phyloP scores from a whole-genome alignment of 371 early-diverging fungal species.

The Conidiobolus coronatus region DNA sequence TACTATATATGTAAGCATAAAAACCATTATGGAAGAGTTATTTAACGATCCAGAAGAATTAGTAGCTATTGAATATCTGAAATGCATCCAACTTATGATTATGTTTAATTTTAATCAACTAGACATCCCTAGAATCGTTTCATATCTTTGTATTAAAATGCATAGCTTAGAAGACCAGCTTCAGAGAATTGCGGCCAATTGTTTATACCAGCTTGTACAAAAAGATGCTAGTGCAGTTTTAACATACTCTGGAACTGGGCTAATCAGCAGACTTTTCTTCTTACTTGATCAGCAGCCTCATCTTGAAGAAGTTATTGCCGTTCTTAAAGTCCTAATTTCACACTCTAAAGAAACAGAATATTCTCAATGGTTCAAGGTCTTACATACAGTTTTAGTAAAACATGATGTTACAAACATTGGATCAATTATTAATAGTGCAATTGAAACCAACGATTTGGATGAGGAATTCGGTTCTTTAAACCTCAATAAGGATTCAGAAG shows the following conservation, averaged over 20 bases:
- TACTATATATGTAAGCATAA: constrained; percentile 48
- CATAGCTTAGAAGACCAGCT: constrained; percentile 33
- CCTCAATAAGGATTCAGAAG: constrained; percentile 5
- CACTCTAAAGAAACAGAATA: constrained; percentile 47
- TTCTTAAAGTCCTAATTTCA: constrained; percentile 40
- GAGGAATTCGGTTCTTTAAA: constrained; percentile 10
- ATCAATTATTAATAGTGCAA: constrained; percentile 3
- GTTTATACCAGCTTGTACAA: constrained; percentile 68
- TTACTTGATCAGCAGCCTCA: constrained; percentile 55
- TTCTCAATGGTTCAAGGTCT: constrained; percentile 65
- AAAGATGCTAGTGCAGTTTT: constrained; percentile 51
- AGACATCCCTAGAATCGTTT: constrained; percentile 37
- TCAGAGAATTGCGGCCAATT: constrained; percentile 57
- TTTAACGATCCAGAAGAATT: constrained; percentile 51
- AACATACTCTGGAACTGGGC: constrained; percentile 28
- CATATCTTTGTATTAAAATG: constrained; percentile 37
- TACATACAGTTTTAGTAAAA: constrained; percentile 43
- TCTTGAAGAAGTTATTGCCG: constrained; percentile 61
- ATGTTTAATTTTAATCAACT: constrained; percentile 66
- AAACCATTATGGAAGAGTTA: constrained; percentile 50
- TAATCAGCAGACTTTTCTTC: constrained; percentile 64
- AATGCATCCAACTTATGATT: constrained; percentile 69
- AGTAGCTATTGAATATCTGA: constrained; percentile 66
- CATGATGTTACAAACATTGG: constrained; percentile 6
- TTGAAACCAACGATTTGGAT: not conserved